Conservation (phyloP, 2,329 filamentous ascomycete genomes). For the Aspergillus candidus region DNA sequence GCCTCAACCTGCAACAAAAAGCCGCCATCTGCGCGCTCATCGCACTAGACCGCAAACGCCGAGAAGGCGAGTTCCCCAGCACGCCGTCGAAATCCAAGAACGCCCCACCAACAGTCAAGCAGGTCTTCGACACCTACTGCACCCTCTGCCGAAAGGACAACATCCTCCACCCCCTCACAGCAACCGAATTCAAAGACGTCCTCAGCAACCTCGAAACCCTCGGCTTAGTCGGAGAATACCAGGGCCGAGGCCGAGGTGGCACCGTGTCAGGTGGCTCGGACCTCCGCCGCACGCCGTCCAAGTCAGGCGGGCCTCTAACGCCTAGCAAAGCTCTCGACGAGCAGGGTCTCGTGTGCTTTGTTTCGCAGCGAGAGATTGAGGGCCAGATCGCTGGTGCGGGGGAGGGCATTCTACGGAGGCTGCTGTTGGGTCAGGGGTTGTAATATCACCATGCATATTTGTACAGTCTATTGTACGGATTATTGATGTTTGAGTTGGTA, state of each 20-base stretch:
- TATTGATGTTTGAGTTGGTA: not conserved
- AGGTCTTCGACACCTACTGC: constrained; percentile 77
- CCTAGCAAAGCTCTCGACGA: constrained; percentile 58
- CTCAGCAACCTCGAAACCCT: constrained; percentile 83
- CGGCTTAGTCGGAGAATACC: constrained; percentile 65
- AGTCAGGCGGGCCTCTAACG: constrained; percentile 54
- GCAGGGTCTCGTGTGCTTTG: constrained; percentile 69
- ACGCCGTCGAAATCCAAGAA: constrained; percentile 56
- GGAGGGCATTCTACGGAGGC: constrained; percentile 38
- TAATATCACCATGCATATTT: constrained; percentile 12
- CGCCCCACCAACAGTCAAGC: constrained; percentile 72
- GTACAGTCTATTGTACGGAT: not conserved
- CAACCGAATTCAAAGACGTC: constrained; percentile 91
- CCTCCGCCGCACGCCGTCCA: constrained; percentile 61
- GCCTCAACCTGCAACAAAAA: constrained; percentile 92
- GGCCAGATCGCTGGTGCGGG: constrained; percentile 58
- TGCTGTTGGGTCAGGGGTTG: constrained; percentile 35
- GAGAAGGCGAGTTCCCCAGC: constrained; percentile 37
- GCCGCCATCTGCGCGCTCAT: constrained; percentile 84
- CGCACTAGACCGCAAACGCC: constrained; percentile 69
- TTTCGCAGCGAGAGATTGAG: constrained; percentile 73
- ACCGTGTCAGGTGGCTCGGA: constrained; percentile 41
- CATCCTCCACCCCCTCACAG: constrained; percentile 81
- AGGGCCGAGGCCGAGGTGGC: constrained; percentile 67
- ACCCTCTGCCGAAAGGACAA: constrained; percentile 78